phyloP scores from a whole-genome alignment of 768 basidiomycete genomes.

The Boletus reticuloceps region DNA sequence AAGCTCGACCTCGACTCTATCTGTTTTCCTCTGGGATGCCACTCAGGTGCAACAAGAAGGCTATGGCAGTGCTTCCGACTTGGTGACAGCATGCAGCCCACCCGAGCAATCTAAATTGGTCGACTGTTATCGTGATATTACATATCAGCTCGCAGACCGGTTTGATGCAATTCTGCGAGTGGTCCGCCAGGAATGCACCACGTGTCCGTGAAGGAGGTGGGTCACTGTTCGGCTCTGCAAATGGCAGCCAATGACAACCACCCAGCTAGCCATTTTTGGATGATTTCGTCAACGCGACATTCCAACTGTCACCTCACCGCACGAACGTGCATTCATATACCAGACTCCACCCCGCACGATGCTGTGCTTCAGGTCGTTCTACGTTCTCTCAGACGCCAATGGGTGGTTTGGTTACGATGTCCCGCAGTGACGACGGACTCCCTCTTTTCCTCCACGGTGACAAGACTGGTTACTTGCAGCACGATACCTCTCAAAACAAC shows the following conservation, averaged over 20 bases:
- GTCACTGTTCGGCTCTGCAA: not conserved
- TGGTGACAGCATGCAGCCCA: too few species aligned
- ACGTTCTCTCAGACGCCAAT: slow-evolving; percentile 1
- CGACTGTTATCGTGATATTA: not conserved
- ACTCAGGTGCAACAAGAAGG: too few species aligned
- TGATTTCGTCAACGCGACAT: slow-evolving; percentile 1
- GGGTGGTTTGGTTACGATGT: not conserved
- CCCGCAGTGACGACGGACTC: not conserved
- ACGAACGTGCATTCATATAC: slow-evolving; percentile 27
- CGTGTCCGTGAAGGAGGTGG: not conserved
- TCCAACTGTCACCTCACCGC: not conserved
- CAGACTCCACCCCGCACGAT: not conserved
- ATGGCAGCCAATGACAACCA: not conserved
- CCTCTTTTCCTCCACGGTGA: slow-evolving; percentile 7
- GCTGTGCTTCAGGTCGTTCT: not conserved
- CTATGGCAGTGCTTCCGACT: not conserved
- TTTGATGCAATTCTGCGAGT: slow-evolving; percentile 3
- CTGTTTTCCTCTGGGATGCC: too few species aligned
- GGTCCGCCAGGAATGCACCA: not conserved
- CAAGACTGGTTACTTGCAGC: not conserved
- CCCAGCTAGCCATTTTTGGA: slow-evolving; percentile 7
- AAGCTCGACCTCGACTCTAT: too few species aligned
- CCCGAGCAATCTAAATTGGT: not conserved
- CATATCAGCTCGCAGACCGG: not conserved
- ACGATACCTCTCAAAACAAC: not conserved